These are phyloP conservation scores for Arbutus unedo DNA, from an alignment of 148 eudicot genomes.

Conservation along the genomic window DNA sequence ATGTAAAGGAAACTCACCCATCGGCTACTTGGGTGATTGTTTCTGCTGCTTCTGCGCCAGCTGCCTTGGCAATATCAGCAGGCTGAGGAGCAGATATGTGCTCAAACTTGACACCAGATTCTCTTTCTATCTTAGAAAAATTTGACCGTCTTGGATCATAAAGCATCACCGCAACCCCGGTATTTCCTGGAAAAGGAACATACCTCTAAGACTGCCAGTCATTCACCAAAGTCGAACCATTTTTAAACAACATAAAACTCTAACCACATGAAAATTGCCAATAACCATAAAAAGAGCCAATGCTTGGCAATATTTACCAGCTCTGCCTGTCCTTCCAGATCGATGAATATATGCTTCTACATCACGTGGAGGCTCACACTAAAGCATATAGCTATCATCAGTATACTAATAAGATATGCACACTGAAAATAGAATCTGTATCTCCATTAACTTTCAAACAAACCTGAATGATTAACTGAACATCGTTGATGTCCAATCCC, in stretches of 20 bases:
- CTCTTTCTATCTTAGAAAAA: slow-evolving; percentile 72
- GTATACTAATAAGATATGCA: background rate
- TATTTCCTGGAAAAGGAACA: slow-evolving; percentile 46
- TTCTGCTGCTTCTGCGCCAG: slow-evolving; percentile 71
- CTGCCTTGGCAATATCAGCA: slow-evolving; percentile 88
- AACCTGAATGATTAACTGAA: slow-evolving; percentile 88
- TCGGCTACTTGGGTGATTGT: slow-evolving; percentile 60
- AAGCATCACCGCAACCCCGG: slow-evolving; percentile 92
- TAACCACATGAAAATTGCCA: background rate
- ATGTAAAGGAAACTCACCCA: slow-evolving; percentile 38
- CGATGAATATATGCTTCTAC: slow-evolving; percentile 98
- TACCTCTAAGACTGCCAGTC: background rate
- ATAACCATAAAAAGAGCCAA: background rate
- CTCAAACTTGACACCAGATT: slow-evolving; percentile 91
- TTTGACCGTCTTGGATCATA: slow-evolving; percentile 73
- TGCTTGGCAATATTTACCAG: slow-evolving; percentile 40
- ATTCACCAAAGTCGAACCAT: background rate
- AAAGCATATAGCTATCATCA: slow-evolving; percentile 16
- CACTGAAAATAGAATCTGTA: background rate
- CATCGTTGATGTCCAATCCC: slow-evolving; percentile 89
- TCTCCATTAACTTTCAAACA: background rate
- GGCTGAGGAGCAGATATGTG: slow-evolving; percentile 93
- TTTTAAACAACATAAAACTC: background rate
- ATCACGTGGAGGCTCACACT: slow-evolving; percentile 97
- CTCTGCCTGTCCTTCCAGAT: slow-evolving; percentile 96